Evolutionary conservation across 176 grass and related monocot genomes (phyloP).

Genomic region (Melocanna baccifera): DNA sequence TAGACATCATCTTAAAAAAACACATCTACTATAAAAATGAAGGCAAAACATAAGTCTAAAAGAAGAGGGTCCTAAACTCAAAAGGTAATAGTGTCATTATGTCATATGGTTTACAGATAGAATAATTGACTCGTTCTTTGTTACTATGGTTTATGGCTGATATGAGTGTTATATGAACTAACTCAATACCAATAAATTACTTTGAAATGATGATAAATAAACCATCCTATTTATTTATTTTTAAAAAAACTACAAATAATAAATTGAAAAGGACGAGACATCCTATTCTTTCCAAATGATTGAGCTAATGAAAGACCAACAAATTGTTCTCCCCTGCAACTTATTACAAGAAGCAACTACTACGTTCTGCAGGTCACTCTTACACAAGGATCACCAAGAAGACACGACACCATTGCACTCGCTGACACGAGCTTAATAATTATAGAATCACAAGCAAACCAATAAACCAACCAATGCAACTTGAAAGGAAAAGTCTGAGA

Average conservation of each 20-base stretch:
- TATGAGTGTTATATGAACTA: rapidly evolving
- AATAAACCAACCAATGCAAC: neutral
- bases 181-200: rapidly evolving
- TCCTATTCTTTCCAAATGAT: conserved; percentile 11
- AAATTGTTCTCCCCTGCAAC: neutral
- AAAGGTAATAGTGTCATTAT: neutral
- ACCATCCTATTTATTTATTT: too few relatives aligned
- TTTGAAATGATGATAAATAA: too few relatives aligned
- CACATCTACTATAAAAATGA: too few relatives aligned
- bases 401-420: neutral
- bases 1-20: too few relatives aligned
- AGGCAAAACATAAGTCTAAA: too few relatives aligned
- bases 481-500: neutral
- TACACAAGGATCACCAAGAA: neutral
- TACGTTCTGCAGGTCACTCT: neutral
- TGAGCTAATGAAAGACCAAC: neutral
- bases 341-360: neutral
- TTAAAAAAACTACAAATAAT: too few relatives aligned
- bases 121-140: neutral
- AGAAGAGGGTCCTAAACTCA: too few relatives aligned
- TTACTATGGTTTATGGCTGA: too few relatives aligned
- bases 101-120: neutral
- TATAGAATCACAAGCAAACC: neutral
- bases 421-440: neutral
- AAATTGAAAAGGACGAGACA: too few relatives aligned